Evolutionary conservation across 140 eudicot genomes (phyloP), one percentile per base, ranked within the genome.

Genomic region (Stevia rebaudiana): DNA sequence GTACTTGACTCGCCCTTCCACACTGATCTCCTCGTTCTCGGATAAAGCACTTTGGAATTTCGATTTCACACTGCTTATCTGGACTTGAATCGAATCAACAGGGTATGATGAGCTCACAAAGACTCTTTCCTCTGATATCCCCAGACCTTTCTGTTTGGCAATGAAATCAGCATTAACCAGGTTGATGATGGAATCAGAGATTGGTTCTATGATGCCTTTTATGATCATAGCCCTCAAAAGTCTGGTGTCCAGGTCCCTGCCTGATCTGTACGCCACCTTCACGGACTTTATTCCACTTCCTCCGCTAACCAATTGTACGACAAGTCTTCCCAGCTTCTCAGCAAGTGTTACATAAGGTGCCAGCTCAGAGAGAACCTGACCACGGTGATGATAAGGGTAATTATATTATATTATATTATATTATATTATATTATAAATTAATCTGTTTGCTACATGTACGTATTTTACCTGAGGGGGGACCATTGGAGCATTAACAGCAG

Each of bases 401-500:
- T n/a, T n/a, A n/a, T n/a, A n/a, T n/a, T n/a, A n/a, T n/a, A n/a
- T n/a, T n/a, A n/a, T n/a, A n/a, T n/a, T n/a, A n/a, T n/a, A n/a
- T n/a, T n/a, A n/a, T n/a, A n/a, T n/a, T n/a, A n/a, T n/a, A n/a
- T n/a, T n/a, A n/a, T n/a, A n/a, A n/a, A n/a, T n/a, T n/a, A n/a
- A n/a, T n/a, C n/a, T n/a, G n/a, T n/a, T n/a, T n/a, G n/a, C n/a
- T n/a, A n/a, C n/a, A n/a, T n/a, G n/a, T n/a, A n/a, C n/a, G n/a
- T n/a, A n/a, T n/a, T n/a, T n/a, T 72, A 84, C 92, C 85, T 86
- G 85, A 3, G 95, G 73, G 13, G 95, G 82, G 40, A 86, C 95
- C 95, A 86, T 86, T 18, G 95, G 95, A 37, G 95, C 95, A 69
- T 83, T 86, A 41, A 86, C 95, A 19, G 95, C 90, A 36, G 95